A percentile compares a stretch with the other conserved stretches of the same genome.
Evolutionary conservation across 495 filamentous ascomycete species (phyloP).

Genomic region (Usnea hakonensis): DNA sequence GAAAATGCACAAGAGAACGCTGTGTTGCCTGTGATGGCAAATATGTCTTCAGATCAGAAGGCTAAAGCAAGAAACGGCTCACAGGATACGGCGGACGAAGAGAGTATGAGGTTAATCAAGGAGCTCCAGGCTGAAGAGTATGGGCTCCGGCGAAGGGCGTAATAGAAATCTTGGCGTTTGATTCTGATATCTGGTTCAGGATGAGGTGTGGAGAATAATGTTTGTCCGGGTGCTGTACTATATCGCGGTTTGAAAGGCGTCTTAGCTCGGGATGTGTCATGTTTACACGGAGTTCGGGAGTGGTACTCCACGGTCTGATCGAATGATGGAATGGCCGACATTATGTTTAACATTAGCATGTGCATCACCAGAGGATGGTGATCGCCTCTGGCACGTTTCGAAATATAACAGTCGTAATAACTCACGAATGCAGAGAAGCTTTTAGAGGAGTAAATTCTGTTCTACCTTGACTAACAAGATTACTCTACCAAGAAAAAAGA

Average conservation of each 20-base stretch:
- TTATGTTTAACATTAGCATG: background rate
- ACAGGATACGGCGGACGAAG: conserved; percentile 41
- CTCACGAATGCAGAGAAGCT: background rate
- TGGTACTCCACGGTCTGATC: background rate
- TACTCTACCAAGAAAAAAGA: background rate
- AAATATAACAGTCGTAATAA: background rate
- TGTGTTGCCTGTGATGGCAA: conserved; percentile 28
- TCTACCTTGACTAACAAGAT: background rate
- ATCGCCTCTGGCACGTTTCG: background rate
- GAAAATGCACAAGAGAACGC: conserved; percentile 25
- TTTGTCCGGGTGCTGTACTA: background rate
- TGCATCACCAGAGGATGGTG: background rate
- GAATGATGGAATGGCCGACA: background rate
- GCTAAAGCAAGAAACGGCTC: background rate
- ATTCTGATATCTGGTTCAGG: background rate
- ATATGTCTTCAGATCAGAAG: conserved; percentile 13
- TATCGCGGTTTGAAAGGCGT: background rate
- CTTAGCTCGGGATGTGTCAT: background rate
- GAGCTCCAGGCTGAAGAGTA: conserved; percentile 53
- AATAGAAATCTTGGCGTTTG: background rate
- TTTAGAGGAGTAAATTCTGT: background rate
- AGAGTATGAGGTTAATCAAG: conserved; percentile 49
- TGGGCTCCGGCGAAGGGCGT: conserved; percentile 40
- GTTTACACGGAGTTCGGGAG: background rate
- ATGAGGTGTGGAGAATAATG: background rate